These are phyloP conservation scores for Lodderomyces metapsilosis DNA, from an alignment of 1,139 yeast genomes.

Conservation along the genomic window DNA sequence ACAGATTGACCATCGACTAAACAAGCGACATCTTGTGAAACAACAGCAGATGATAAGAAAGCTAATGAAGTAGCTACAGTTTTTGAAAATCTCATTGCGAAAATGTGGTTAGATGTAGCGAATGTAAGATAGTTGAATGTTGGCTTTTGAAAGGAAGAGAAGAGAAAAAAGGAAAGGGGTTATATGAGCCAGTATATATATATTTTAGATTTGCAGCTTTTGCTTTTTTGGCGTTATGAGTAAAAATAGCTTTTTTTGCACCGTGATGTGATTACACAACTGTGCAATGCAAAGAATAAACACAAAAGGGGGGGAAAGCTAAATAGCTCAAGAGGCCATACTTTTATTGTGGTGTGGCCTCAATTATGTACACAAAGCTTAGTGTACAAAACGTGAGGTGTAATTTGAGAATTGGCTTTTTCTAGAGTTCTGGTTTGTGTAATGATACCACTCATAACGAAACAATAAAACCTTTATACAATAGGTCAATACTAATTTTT, in stretches of 20 bases:
- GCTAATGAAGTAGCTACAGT: conserved; percentile 15
- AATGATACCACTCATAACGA: not conserved
- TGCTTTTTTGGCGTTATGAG: too few species aligned
- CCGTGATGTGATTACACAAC: not conserved
- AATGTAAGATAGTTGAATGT: conserved; percentile 3
- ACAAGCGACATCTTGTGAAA: conserved; percentile 39
- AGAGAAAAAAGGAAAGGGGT: not conserved
- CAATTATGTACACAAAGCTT: not conserved
- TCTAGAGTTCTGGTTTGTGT: not conserved
- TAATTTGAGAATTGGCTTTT: not conserved
- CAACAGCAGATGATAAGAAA: conserved; percentile 22
- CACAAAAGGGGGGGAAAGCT: not conserved
- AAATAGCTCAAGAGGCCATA: not conserved
- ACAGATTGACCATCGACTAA: conserved; percentile 31
- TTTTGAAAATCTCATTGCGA: conserved; percentile 12
- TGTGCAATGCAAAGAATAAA: not conserved
- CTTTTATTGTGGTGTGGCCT: not conserved
- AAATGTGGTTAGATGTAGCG: conserved; percentile 6
- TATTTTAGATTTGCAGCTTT: not conserved
- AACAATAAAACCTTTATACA: not conserved
- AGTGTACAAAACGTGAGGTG: too few species aligned
- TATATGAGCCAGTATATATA: not conserved
- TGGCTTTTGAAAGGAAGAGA: not conserved
- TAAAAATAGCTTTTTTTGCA: not conserved
- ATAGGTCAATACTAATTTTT: not conserved